Base-by-base conservation (phyloP, 139 green algal species). In the Coelastrella sp. region DNA sequence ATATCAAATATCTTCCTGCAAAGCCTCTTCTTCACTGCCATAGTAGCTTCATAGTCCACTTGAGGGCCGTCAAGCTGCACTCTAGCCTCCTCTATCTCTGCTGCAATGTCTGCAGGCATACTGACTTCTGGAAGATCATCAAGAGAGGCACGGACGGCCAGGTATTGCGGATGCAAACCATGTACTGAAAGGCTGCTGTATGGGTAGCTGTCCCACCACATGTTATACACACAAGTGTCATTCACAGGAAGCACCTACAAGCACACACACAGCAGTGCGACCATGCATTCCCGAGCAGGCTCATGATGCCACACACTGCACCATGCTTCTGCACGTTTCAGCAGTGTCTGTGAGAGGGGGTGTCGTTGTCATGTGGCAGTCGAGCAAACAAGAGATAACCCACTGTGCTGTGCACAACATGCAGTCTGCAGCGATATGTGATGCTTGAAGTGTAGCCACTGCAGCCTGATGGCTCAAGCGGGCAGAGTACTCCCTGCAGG, bases 191-290 rank as follows among this genome's bases (percentile, higher is more conserved):
- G 77, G 19, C 91, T 93, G 83, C 87, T 94, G 91, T 99, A 99
- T 5, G 97, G 97, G 86, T 99, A 99, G 13, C 91, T 96, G 91
- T 99, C 97, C 90, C 94, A 96, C 94, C 94, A 99, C 66, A 88
- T 97, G 79, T 84, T 80, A 88, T 97, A 90, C 32, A 99, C 97
- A 27, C 83, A 91, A 5, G 97, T 99, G 92, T 99, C 97, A 88
- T 98, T 98, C 8, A 99, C 91, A 0, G 97, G 97, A 59, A 99
- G 94, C 60, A 99, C 80, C 91, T 99, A 97, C 23, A 43, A 4
- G 17, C 3, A 30, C 23, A 64, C 17, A n/a, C 7, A 27, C 53
- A 64, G 53, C 53, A 64, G n/a, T n/a, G n/a, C n/a, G n/a, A n/a
- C n/a, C n/a, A n/a, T n/a, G n/a, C n/a, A n/a, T n/a, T n/a, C n/a